A percentile compares a stretch with the other conserved stretches of the same genome.
Evolutionary conservation across 441 rosid species (phyloP).

Genomic region (Daphne laureola): DNA sequence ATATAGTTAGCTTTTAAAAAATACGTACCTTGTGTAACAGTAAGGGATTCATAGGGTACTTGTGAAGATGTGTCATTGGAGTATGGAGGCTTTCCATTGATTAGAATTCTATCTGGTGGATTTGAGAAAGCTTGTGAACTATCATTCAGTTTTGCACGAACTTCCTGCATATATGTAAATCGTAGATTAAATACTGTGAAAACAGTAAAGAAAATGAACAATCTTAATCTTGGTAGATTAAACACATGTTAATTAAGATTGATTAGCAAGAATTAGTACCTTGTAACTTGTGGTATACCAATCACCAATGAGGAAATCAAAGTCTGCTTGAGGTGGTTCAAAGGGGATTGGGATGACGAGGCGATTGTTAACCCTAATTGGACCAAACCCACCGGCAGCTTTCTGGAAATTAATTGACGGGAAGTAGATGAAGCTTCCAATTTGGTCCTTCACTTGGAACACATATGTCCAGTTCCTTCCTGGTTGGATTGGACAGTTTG

Average conservation of each 20-base stretch:
- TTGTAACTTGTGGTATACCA: conserved; percentile 44
- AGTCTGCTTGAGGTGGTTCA: conserved; percentile 51
- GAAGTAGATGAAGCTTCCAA: conserved; percentile 68
- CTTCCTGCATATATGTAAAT: conserved; percentile 25
- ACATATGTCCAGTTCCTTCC: conserved; percentile 62
- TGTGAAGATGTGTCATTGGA: conserved; percentile 16
- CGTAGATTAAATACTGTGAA: too few relatives aligned
- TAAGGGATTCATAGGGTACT: conserved; percentile 21
- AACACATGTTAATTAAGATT: neutral
- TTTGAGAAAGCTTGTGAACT: neutral
- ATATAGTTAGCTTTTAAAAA: too few relatives aligned
- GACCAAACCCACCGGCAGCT: conserved; percentile 72
- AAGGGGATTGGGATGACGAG: conserved; percentile 45
- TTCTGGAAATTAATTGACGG: conserved; percentile 59
- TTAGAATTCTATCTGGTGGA: conserved; percentile 29
- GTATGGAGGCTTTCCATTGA: conserved; percentile 45
- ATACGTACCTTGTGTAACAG: conserved; percentile 32
- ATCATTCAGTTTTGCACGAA: conserved; percentile 21
- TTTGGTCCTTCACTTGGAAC: conserved; percentile 70
- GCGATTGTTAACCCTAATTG: conserved; percentile 47
- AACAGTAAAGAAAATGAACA: too few relatives aligned
- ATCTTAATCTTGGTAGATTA: too few relatives aligned
- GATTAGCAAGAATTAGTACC: too few relatives aligned
- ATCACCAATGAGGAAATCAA: conserved; percentile 68
- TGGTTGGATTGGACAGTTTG: conserved; percentile 72